Conservation (phyloP, 768 basidiomycete genomes). For the Daedaleopsis nitida region DNA sequence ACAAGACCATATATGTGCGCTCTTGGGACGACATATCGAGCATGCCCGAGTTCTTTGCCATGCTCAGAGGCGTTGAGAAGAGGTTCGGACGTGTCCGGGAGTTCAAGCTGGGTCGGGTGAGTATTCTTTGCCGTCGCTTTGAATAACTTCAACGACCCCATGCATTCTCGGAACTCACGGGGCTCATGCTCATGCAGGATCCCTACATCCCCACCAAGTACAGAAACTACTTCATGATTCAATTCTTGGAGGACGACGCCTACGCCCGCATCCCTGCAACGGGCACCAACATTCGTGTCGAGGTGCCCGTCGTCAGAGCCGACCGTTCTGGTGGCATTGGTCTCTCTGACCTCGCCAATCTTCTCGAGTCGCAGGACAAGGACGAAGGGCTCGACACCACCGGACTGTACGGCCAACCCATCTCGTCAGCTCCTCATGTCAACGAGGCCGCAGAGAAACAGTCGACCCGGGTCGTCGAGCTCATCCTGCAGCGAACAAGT, state of each 20-base stretch:
- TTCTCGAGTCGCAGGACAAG: constrained; percentile 27
- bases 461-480: constrained; percentile 13
- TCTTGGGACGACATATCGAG: constrained; percentile 43
- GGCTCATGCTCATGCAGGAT: constrained; percentile 11
- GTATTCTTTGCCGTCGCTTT: constrained; percentile 1
- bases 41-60: constrained; percentile 51
- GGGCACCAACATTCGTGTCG: constrained; percentile 35
- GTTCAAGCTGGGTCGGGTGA: constrained; percentile 25
- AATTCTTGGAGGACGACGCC: constrained; percentile 42
- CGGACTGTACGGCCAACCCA: background rate
- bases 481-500: constrained; percentile 20
- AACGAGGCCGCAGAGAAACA: background rate
- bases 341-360: constrained; percentile 32
- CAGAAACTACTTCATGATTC: constrained; percentile 43
- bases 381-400: background rate
- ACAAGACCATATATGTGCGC: constrained; percentile 36
- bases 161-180: background rate
- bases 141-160: background rate
- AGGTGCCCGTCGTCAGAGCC: constrained; percentile 25
- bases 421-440: background rate
- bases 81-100: constrained; percentile 23
- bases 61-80: constrained; percentile 56
- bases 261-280: constrained; percentile 31
- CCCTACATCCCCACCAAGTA: constrained; percentile 31
- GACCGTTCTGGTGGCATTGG: constrained; percentile 36